Evolutionary conservation across 257 asterid genomes (phyloP), one percentile per base, ranked within the genome.

Genomic region (Echites panduratus): DNA sequence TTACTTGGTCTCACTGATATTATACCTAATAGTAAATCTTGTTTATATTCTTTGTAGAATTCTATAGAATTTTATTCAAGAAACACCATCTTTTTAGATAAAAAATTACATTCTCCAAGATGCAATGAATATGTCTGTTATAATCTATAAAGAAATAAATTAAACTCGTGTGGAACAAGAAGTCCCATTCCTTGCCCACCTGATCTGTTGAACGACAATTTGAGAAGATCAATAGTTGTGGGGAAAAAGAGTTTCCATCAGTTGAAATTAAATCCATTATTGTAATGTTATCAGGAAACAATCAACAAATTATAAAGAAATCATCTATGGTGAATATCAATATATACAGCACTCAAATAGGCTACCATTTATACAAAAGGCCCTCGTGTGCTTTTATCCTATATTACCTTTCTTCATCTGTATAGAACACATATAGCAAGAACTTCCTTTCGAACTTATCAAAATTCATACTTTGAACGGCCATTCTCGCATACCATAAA

Each of bases 291-390:
- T 20, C 4, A 29, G 9, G 29, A 9, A 54, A 68, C 40, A 67
- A 45, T 56, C 44, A 48, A 64, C 29, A 64, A 64, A 64, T 58
- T 49, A 13, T 4, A 20, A 22, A 29, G 70, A 29, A 50, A 17
- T 44, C n/a, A 3, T n/a, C 54, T 12, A 38, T 10, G 5, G 29
- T 49, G 52, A 49, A 22, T 50, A 22, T 64, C 27, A n/a, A 4
- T 58, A 24, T 56, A 52, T 59, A 68, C 74, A 57, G 47, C 79
- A 50, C 74, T 75, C 54, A 57, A 9, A 27, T 35, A 19, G 29
- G 65, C 68, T 58, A 57, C 32, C 56, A 2, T 64, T 24, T 67
- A 9, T 59, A 24, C 74, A 67, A 38, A 58, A 59, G 32, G 56
- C 38, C 47, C 32, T 14, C 0, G 3, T 54, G 5, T 16, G 56